A percentile compares a stretch with the other conserved stretches of the same genome.
These are phyloP conservation scores for Globisporangium heterothallicum DNA, from an alignment of 352 stramenopile genomes.

Conservation along the genomic window DNA sequence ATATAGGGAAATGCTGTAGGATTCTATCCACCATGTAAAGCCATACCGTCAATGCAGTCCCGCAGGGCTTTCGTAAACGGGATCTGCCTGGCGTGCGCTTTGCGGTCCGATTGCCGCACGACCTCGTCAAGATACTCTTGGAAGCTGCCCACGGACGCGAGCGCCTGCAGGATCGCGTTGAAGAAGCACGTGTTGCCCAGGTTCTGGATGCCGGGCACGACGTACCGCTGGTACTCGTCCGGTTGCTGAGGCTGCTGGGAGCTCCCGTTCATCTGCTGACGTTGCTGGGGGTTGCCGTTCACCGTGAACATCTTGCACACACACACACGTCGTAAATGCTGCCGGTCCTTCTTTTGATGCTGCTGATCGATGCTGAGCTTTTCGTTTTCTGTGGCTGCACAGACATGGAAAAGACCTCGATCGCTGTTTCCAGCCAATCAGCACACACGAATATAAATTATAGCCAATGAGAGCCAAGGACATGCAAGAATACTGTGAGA, in stretches of 20 bases:
- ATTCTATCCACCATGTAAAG: too few relatives aligned
- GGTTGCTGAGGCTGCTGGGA: neutral
- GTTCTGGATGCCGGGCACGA: slow-evolving; percentile 76
- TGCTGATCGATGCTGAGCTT: neutral
- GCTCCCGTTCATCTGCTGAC: neutral
- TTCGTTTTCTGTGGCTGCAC: slow-evolving; percentile 5
- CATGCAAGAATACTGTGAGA: neutral
- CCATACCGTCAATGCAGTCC: slow-evolving; percentile 66
- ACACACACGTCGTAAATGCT: too few relatives aligned
- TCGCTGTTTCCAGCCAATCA: slow-evolving; percentile 1
- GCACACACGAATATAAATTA: neutral
- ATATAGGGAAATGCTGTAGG: too few relatives aligned
- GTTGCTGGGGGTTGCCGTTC: neutral
- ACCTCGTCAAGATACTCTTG: slow-evolving; percentile 66
- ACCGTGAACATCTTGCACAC: slow-evolving; percentile 7
- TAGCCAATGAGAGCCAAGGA: slow-evolving; percentile 1
- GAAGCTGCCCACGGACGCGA: slow-evolving; percentile 68
- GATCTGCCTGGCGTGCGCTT: slow-evolving; percentile 32
- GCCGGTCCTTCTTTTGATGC: too few relatives aligned
- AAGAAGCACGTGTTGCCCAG: slow-evolving; percentile 90
- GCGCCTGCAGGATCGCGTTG: slow-evolving; percentile 84
- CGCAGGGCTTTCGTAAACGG: slow-evolving; percentile 59
- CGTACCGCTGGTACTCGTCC: slow-evolving; percentile 15
- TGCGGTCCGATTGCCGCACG: slow-evolving; percentile 26
- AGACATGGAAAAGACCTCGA: slow-evolving; percentile 2